Conservation (phyloP, 2,329 filamentous ascomycete species). For the Fusarium acutatum region DNA sequence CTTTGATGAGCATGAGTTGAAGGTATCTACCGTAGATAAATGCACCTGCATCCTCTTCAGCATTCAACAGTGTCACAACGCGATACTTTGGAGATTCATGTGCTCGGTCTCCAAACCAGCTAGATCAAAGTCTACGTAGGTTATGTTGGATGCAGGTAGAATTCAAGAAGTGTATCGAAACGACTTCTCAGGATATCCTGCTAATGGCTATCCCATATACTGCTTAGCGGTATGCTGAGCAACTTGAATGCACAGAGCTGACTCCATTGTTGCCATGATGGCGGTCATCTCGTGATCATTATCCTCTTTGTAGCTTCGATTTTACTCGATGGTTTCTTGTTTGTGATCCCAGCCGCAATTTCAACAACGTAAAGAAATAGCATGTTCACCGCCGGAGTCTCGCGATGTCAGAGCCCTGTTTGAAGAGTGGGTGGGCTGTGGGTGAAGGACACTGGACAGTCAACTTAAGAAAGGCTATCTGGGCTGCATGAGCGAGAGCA, state of each 20-base stretch:
- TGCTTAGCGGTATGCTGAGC: conserved; percentile 10
- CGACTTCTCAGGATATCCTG: neutral
- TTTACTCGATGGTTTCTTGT: neutral
- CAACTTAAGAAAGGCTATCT: conserved; percentile 13
- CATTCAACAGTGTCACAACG: neutral
- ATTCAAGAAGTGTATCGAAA: neutral
- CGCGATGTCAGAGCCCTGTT: conserved; percentile 21
- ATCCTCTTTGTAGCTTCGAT: neutral
- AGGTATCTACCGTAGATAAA: conserved; percentile 3
- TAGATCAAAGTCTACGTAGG: neutral
- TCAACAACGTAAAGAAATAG: neutral
- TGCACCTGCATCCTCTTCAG: conserved; percentile 15
- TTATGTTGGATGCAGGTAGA: neutral
- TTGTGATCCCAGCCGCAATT: conserved; percentile 5
- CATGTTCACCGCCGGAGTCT: conserved; percentile 39
- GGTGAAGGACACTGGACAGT: conserved; percentile 27
- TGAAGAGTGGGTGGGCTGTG: conserved; percentile 30
- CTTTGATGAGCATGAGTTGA: neutral
- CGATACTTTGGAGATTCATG: neutral
- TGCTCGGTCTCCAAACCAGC: neutral
- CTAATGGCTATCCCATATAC: neutral
- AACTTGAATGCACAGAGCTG: conserved; percentile 2
- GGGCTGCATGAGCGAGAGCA: conserved; percentile 29
- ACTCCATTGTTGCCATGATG: neutral
- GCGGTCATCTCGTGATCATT: conserved; percentile 16